Percentiles rank a stretch among this genome's conserved stretches.
Conservation (phyloP, 495 filamentous ascomycete genomes). For the Hypomontagnella monticulosa region DNA sequence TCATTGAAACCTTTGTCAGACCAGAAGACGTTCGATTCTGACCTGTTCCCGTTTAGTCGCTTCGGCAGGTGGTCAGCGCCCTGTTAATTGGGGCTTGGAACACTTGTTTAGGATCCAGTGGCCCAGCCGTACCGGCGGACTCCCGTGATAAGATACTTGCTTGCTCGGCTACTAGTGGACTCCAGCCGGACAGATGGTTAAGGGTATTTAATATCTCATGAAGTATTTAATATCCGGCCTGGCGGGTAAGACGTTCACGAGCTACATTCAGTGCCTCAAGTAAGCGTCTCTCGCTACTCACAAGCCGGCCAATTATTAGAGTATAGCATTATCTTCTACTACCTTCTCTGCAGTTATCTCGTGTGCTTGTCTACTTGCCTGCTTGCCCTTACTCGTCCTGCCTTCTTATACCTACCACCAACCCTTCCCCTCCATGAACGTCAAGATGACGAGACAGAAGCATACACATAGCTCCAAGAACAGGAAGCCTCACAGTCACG, state of each 20-base stretch:
- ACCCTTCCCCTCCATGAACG: neutral
- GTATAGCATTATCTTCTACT: slow-evolving; percentile 5
- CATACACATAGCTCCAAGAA: slow-evolving; percentile 28
- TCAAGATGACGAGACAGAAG: slow-evolving; percentile 38
- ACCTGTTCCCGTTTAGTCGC: slow-evolving; percentile 22
- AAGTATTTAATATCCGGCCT: slow-evolving; percentile 44
- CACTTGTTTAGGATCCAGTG: slow-evolving; percentile 7
- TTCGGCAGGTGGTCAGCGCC: slow-evolving; percentile 30
- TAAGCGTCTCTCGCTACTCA: slow-evolving; percentile 19
- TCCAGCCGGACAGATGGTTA: slow-evolving; percentile 32
- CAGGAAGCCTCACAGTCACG: slow-evolving; percentile 22
- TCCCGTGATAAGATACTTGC: slow-evolving; percentile 34
- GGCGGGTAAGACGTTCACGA: slow-evolving; percentile 35
- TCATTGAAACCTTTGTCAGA: slow-evolving; percentile 36
- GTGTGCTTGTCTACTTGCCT: neutral
- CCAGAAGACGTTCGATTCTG: slow-evolving; percentile 43
- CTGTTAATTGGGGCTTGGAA: slow-evolving; percentile 25
- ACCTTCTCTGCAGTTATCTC: slow-evolving; percentile 15
- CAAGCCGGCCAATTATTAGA: slow-evolving; percentile 32
- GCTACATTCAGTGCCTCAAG: neutral
- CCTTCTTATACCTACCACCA: no score
- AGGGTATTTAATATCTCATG: slow-evolving; percentile 40
- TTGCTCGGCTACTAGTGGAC: slow-evolving; percentile 24
- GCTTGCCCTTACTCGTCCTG: no score
- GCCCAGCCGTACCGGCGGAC: slow-evolving; percentile 14